A percentile compares a stretch with the other conserved stretches of the same genome.
These are phyloP conservation scores for apple (Malus domestica) DNA, from an alignment of 306 rosid species.

Conservation along the genomic window DNA sequence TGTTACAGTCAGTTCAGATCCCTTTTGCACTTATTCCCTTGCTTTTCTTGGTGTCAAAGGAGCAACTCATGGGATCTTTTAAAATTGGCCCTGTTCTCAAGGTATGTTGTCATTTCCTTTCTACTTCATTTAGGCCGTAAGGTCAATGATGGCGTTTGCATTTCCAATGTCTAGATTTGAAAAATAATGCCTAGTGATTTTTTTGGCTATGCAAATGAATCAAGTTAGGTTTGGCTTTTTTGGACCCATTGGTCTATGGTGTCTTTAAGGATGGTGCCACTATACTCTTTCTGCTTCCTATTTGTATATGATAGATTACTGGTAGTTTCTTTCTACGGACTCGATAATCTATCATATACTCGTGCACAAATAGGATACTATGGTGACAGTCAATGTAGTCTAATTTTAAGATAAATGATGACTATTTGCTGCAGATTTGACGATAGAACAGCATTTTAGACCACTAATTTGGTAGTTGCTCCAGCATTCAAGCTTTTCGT, in stretches of 20 bases:
- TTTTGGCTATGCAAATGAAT: background rate
- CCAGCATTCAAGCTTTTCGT: background rate
- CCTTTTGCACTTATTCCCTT: constrained; percentile 97
- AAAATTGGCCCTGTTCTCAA: constrained; percentile 67
- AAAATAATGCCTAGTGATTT: background rate
- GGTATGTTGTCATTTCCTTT: constrained; percentile 34
- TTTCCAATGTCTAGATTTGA: background rate
- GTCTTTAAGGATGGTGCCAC: too few species aligned
- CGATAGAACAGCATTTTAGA: background rate
- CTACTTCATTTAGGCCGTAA: constrained; percentile 4
- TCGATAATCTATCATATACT: background rate
- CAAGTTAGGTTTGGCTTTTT: background rate
- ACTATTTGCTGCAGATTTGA: background rate
- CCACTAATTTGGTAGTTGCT: background rate
- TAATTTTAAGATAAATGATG: background rate
- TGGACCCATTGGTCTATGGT: too few species aligned
- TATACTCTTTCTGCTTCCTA: too few species aligned
- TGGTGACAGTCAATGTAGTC: background rate
- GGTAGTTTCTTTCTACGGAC: too few species aligned
- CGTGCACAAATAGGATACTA: background rate
- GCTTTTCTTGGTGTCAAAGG: constrained; percentile 87
- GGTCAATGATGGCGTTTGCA: background rate
- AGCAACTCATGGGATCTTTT: constrained; percentile 85
- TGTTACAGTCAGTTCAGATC: constrained; percentile 92
- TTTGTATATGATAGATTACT: too few species aligned